A percentile compares a stretch with the other conserved stretches of the same genome.
Evolutionary conservation across 2,329 filamentous ascomycete genomes (phyloP).

Genomic region (Trichophyton verrucosum): DNA sequence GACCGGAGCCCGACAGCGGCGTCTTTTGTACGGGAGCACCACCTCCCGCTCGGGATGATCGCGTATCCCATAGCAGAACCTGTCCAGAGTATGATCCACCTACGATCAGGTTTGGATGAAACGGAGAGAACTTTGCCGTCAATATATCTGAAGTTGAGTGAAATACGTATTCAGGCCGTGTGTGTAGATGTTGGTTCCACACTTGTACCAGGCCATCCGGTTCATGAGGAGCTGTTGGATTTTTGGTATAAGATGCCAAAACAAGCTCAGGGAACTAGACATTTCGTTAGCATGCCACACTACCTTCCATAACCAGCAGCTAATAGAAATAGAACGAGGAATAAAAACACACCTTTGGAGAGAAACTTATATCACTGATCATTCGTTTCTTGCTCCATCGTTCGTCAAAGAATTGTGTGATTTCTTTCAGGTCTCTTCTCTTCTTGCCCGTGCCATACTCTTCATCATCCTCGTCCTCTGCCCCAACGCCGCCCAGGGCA

Average conservation of each 20-base stretch:
- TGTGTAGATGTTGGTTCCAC: constrained; percentile 92
- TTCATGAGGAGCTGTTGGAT: constrained; percentile 85
- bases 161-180: constrained; percentile 90
- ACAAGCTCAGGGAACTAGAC: constrained; percentile 70
- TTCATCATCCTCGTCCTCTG: constrained; percentile 68
- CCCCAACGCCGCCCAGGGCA: constrained; percentile 60
- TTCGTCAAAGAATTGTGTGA: constrained; percentile 87
- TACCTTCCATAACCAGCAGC: too few species aligned
- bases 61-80: constrained; percentile 92
- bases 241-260: constrained; percentile 93
- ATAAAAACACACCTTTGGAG: constrained; percentile 55
- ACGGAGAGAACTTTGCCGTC: constrained; percentile 94
- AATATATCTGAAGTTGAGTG: constrained; percentile 93
- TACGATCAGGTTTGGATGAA: constrained; percentile 90
- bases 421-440: constrained; percentile 51
- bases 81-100: constrained; percentile 95
- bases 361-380: constrained; percentile 92
- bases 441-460: constrained; percentile 35
- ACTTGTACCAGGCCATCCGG: constrained; percentile 88
- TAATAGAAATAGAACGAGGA: neutral
- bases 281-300: constrained; percentile 12
- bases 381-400: constrained; percentile 96
- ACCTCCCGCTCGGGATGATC: constrained; percentile 59
- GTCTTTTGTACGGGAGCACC: constrained; percentile 81
- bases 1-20: constrained; percentile 82